These are phyloP conservation scores for Eimeria tenella DNA, from an alignment of 169 alveolate genomes.

Conservation along the genomic window DNA sequence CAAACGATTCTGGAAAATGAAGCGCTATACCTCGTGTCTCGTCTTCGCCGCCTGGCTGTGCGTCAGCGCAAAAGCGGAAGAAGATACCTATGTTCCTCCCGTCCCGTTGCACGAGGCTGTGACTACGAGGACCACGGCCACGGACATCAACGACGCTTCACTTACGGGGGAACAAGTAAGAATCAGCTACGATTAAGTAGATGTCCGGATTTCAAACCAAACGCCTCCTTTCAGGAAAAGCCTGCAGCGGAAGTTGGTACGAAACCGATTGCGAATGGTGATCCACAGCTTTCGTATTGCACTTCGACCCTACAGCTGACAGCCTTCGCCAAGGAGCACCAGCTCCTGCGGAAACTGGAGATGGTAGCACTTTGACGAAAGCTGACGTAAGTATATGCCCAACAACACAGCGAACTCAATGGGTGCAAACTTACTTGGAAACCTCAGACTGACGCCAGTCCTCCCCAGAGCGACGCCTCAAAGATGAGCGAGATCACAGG, in stretches of 20 bases:
- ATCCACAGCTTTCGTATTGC: not conserved
- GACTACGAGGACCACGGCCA: conserved; percentile 40
- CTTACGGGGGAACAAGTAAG: conserved; percentile 44
- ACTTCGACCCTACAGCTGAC: conserved; percentile 32
- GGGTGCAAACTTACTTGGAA: not conserved
- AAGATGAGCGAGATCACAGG: conserved; percentile 70
- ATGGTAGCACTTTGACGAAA: conserved; percentile 36
- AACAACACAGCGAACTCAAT: not conserved
- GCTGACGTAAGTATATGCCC: not conserved
- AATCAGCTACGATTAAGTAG: not conserved
- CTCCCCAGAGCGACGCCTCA: conserved; percentile 31
- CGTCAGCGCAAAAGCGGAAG: conserved; percentile 64
- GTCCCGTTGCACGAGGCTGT: conserved; percentile 69
- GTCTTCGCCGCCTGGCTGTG: conserved; percentile 71
- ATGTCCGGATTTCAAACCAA: too few relatives aligned
- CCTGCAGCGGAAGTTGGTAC: conserved; percentile 50
- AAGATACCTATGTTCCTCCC: conserved; percentile 56
- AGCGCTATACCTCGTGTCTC: conserved; percentile 54
- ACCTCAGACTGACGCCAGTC: conserved; percentile 8
- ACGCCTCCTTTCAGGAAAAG: conserved; percentile 3
- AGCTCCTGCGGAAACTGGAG: conserved; percentile 37
- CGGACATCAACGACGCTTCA: conserved; percentile 66
- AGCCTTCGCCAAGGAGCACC: conserved; percentile 69
- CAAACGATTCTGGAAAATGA: conserved; percentile 46
- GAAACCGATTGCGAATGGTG: not conserved